Base-by-base conservation (phyloP, 163 green algal genomes). In the Coccomyxa subellipsoidea region DNA sequence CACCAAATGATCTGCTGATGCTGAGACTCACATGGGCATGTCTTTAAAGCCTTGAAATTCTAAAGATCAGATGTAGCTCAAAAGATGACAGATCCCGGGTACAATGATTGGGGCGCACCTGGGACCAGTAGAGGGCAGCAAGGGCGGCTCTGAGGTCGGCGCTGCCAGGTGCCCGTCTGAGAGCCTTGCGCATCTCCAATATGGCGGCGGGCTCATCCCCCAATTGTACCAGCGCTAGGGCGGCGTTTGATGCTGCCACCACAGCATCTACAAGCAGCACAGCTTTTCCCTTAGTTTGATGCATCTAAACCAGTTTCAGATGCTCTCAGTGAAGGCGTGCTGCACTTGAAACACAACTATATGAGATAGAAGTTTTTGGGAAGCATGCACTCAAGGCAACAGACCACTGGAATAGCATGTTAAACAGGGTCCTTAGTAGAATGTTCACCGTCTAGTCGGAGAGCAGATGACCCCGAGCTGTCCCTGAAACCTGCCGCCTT, bases 91-190 rank as follows among this genome's bases (percentile, higher is more conserved):
- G n/a, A n/a, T n/a, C n/a, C n/a, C n/a, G n/a, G n/a, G n/a, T n/a
- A n/a, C n/a, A n/a, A n/a, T n/a, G n/a, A n/a, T n/a, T n/a, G n/a
- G 29, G 2, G 66, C 5, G n/a, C 78, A 69, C 59, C 66, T 83
- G 70, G 39, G 53, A 73, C 87, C 90, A 98, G 82, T 94, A 95
- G 75, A 97, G 82, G 8, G 94, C 93, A 4, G 94, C 91, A 34
- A 96, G 87, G 4, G 93, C 94, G 4, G 91, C 94, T 0, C 93
- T 87, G 86, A 95, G 94, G 87, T 98, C 94, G 0, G 88, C 89
- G 31, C 79, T 90, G 40, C 93, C 93, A 0, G 93, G 93, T 0
- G 94, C 94, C 10, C 84, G 72, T 38, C 84, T 71, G 8, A 79
- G 76, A 27, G 87, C 82, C 23, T 40, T 54, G 31, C 86, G 39